phyloP scores from a whole-genome alignment of 148 eudicot species.

The Persicaria tinctoria region DNA sequence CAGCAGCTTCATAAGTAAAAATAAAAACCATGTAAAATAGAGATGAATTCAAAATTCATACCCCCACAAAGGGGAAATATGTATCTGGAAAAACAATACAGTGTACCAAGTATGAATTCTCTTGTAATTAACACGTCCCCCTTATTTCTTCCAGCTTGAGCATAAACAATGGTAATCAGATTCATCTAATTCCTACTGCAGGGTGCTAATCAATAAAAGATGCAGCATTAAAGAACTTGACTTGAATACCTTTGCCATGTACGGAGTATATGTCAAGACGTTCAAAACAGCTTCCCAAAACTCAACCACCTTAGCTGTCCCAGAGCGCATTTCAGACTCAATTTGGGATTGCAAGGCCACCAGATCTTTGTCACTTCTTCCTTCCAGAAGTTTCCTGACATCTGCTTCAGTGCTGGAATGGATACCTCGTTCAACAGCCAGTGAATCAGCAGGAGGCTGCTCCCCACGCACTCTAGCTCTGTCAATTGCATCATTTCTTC shows the following conservation, averaged over 20 bases:
- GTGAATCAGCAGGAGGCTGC: constrained; percentile 17
- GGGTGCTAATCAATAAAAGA: background rate
- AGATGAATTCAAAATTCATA: background rate
- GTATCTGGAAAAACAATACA: background rate
- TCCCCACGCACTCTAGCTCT: constrained; percentile 19
- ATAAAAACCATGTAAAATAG: background rate
- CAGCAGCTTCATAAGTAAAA: background rate
- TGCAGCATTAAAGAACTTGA: background rate
- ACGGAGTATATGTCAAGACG: constrained; percentile 85
- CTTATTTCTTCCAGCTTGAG: too few species aligned
- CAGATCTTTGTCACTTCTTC: constrained; percentile 56
- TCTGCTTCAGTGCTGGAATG: constrained; percentile 85
- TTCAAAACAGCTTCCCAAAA: constrained; percentile 95
- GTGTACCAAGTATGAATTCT: too few species aligned
- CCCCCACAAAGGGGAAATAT: background rate
- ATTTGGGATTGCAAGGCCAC: constrained; percentile 62
- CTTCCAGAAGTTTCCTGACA: constrained; percentile 63
- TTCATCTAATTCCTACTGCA: too few species aligned
- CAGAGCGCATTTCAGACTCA: constrained; percentile 93
- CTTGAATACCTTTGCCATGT: constrained; percentile 78
- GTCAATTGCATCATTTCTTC: constrained; percentile 51
- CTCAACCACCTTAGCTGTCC: too few species aligned
- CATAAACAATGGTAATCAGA: too few species aligned
- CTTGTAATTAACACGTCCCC: too few species aligned
- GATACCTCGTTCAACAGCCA: constrained; percentile 87